Evolutionary conservation across 805 yeast genomes (phyloP).

Genomic region (Cyberlindnera mississippiensis): DNA sequence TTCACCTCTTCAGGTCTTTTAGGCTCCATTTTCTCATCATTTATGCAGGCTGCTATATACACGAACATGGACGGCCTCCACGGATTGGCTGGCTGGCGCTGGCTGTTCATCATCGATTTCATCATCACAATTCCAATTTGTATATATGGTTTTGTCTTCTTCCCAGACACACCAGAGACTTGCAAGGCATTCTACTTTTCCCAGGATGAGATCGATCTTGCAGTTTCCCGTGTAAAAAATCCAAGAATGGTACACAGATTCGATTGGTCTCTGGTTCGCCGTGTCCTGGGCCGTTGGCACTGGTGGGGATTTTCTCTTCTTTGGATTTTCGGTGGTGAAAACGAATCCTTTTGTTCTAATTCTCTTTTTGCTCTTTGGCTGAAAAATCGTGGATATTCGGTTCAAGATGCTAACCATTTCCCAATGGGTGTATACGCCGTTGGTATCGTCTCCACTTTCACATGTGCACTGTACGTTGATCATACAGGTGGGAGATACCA

Average conservation of each 20-base stretch:
- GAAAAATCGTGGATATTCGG: constrained; percentile 35
- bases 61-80: constrained; percentile 35
- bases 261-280: constrained; percentile 35
- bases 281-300: constrained; percentile 52
- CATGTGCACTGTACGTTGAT: constrained; percentile 42
- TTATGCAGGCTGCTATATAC: constrained; percentile 55
- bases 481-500: constrained; percentile 41
- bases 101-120: constrained; percentile 65
- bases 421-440: constrained; percentile 55
- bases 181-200: constrained; percentile 38
- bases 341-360: constrained; percentile 43
- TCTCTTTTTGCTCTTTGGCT: constrained; percentile 47
- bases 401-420: constrained; percentile 43
- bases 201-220: constrained; percentile 38
- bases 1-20: constrained; percentile 52
- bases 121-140: constrained; percentile 55
- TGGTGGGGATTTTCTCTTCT: constrained; percentile 50
- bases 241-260: constrained; percentile 33
- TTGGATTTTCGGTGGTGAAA: constrained; percentile 50
- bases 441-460: constrained; percentile 44
- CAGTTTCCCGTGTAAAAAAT: constrained; percentile 40
- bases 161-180: constrained; percentile 57
- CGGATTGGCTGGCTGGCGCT: constrained; percentile 58
- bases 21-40: constrained; percentile 52
- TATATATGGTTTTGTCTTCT: constrained; percentile 50